A percentile compares a stretch with the other conserved stretches of the same genome.
Evolutionary conservation across 805 yeast genomes (phyloP).

Genomic region (Saturnispora gosingensis): DNA sequence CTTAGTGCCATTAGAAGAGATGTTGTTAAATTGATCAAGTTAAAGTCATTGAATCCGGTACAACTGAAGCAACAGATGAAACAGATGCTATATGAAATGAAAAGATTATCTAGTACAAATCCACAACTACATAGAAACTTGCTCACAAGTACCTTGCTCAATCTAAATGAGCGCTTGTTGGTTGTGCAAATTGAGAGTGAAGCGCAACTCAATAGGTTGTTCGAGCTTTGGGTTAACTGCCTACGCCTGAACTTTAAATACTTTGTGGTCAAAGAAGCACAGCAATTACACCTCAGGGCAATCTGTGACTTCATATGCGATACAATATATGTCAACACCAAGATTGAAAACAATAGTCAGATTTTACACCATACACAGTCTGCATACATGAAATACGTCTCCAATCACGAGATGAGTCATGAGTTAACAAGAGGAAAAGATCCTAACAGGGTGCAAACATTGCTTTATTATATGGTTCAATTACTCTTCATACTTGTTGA

Average conservation of each 20-base stretch:
- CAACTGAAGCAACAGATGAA: neutral
- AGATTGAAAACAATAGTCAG: neutral
- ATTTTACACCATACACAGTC: neutral
- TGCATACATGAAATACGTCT: slow-evolving; percentile 4
- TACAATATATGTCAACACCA: slow-evolving; percentile 6
- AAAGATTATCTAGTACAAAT: neutral
- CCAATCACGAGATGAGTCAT: slow-evolving; percentile 7
- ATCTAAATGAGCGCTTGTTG: neutral
- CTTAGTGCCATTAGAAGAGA: neutral
- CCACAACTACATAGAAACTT: neutral
- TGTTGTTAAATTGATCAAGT: neutral
- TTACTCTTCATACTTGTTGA: slow-evolving; percentile 7
- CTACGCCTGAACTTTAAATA: slow-evolving; percentile 9
- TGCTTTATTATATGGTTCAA: slow-evolving; percentile 10
- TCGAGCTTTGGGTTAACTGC: slow-evolving; percentile 10
- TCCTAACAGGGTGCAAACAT: neutral
- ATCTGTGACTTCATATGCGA: slow-evolving; percentile 11
- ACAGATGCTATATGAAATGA: neutral
- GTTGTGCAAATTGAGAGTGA: neutral
- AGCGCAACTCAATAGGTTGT: slow-evolving; percentile 6
- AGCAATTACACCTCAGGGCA: neutral
- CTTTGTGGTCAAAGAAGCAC: slow-evolving; percentile 5
- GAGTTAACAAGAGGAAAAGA: slow-evolving; percentile 4
- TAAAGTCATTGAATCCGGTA: neutral
- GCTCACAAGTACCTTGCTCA: neutral